Conservation (phyloP, 257 asterid genomes). For the Scutellaria baicalensis region DNA sequence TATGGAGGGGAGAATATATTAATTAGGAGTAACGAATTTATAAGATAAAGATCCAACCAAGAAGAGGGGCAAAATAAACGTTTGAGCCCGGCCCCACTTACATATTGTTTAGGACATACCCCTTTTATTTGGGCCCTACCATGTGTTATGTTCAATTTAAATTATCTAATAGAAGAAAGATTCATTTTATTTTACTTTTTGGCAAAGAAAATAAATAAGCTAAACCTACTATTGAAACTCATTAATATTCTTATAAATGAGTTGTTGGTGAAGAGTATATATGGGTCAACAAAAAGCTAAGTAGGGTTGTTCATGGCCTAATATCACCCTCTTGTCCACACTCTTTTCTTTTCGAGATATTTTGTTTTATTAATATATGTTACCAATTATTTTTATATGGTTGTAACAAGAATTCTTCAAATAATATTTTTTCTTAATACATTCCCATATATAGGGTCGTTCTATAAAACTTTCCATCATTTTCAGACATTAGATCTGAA, state of each 20-base stretch:
- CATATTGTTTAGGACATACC: not conserved
- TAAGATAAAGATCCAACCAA: not conserved
- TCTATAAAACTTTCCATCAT: too few relatives aligned
- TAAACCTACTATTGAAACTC: not conserved
- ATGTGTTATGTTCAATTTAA: slow-evolving; percentile 9
- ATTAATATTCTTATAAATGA: not conserved
- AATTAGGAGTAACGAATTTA: slow-evolving; percentile 9
- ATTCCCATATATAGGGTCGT: too few relatives aligned
- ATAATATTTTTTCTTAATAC: too few relatives aligned
- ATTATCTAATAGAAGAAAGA: not conserved
- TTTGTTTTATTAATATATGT: not conserved
- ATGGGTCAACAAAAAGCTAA: slow-evolving; percentile 2
- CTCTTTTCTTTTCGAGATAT: not conserved
- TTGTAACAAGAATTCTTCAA: too few relatives aligned
- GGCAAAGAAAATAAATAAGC: not conserved
- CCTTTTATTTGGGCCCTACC: slow-evolving; percentile 21
- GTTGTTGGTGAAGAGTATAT: slow-evolving; percentile 1
- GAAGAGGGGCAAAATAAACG: slow-evolving; percentile 11
- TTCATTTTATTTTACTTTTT: not conserved
- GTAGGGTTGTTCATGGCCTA: not conserved
- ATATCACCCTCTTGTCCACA: not conserved
- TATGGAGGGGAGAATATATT: slow-evolving; percentile 12
- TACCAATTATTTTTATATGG: too few relatives aligned
- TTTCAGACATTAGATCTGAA: too few relatives aligned
- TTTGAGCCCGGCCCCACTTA: slow-evolving; percentile 17